Percentiles rank a stretch among this genome's conserved stretches.
Evolutionary conservation across 2,329 filamentous ascomycete species (phyloP).

Genomic region (Calonectria naviculata): DNA sequence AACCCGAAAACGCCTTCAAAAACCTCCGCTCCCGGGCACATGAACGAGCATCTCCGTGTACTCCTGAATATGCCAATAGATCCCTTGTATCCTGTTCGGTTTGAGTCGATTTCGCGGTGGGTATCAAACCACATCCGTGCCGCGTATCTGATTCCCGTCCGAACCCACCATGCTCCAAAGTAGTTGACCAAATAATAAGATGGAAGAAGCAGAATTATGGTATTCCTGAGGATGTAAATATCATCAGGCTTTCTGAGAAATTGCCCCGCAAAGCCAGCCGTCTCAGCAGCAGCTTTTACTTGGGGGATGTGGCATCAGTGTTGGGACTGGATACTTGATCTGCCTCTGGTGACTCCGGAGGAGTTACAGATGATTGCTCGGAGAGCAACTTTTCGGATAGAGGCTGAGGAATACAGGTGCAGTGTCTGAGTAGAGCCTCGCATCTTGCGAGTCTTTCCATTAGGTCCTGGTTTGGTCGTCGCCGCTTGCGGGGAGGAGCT

Average conservation of each 20-base stretch:
- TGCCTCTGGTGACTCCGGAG: conserved; percentile 17
- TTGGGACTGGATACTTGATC: conserved; percentile 20
- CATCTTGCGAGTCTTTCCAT: conserved; percentile 39
- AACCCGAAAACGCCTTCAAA: not conserved
- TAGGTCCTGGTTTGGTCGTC: conserved; percentile 42
- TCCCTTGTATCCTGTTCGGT: not conserved
- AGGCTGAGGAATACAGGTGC: conserved; percentile 34
- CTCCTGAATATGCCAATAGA: conserved; percentile 2
- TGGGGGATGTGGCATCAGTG: not conserved
- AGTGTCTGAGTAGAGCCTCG: conserved; percentile 39
- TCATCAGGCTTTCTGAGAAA: not conserved
- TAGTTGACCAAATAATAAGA: not conserved
- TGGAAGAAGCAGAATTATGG: not conserved
- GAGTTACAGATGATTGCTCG: conserved; percentile 18
- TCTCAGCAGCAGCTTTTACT: not conserved
- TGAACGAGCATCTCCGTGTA: not conserved
- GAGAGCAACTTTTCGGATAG: conserved; percentile 26
- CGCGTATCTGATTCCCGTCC: not conserved
- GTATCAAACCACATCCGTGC: not conserved
- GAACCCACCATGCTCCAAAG: not conserved
- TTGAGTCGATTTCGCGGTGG: not conserved
- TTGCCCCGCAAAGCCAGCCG: not conserved
- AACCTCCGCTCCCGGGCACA: not conserved
- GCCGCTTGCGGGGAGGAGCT: conserved; percentile 43
- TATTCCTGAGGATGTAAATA: not conserved